These are phyloP conservation scores for Linaria vulgaris DNA, from an alignment of 257 asterid species.

Conservation along the genomic window DNA sequence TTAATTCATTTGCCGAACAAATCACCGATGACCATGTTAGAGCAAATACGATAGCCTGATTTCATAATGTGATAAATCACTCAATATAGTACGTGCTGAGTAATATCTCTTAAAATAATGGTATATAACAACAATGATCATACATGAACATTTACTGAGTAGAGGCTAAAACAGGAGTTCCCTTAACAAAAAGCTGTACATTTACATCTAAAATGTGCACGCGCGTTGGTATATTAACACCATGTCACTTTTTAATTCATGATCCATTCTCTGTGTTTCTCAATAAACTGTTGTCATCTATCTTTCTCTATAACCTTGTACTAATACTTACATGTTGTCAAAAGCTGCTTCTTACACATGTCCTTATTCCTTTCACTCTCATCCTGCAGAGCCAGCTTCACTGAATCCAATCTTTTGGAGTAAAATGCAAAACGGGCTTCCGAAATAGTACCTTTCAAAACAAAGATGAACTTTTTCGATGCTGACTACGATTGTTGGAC, in stretches of 20 bases:
- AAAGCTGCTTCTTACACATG: neutral
- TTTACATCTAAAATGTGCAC: neutral
- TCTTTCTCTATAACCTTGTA: neutral
- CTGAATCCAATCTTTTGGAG: neutral
- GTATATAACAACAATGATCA: no score
- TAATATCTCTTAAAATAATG: no score
- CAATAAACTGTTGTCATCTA: neutral
- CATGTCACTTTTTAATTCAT: neutral
- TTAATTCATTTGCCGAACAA: no score
- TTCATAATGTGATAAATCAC: no score
- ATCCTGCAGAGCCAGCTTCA: neutral
- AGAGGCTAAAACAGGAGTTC: no score
- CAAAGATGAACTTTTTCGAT: conserved; percentile 61
- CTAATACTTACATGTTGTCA: neutral
- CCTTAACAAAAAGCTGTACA: neutral
- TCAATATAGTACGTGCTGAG: no score
- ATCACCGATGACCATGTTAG: no score
- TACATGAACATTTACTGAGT: no score
- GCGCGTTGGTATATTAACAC: neutral
- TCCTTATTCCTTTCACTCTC: conserved; percentile 6
- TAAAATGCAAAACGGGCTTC: conserved; percentile 4
- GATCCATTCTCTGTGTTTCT: neutral
- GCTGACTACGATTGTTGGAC: conserved; percentile 39
- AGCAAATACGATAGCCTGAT: no score
- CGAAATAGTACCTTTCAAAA: conserved; percentile 32